phyloP scores from a whole-genome alignment of 2,329 filamentous ascomycete species.

The Pseudogymnoascus sp. region DNA sequence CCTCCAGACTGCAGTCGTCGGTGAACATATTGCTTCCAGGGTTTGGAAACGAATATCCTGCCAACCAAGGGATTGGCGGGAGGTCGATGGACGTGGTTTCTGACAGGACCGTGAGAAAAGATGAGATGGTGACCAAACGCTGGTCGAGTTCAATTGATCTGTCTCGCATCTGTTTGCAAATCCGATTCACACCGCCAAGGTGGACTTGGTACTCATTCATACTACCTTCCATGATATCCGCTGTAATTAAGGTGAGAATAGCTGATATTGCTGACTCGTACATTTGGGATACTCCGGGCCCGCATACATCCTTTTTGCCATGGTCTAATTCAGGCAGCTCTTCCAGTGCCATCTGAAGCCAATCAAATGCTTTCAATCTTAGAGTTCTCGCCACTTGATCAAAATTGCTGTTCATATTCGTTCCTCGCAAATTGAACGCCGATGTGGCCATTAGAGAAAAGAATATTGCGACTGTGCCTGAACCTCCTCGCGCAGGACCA shows the following conservation, averaged over 20 bases:
- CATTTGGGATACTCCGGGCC: background rate
- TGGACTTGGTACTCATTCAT: background rate
- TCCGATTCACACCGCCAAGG: background rate
- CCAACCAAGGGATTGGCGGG: background rate
- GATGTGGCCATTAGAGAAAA: background rate
- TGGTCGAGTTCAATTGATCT: background rate
- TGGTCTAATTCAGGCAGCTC: background rate
- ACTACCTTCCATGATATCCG: background rate
- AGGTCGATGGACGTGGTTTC: background rate
- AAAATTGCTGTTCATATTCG: background rate
- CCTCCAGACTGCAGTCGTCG: background rate
- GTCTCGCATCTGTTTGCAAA: background rate
- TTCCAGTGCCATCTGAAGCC: background rate
- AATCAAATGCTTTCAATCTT: background rate
- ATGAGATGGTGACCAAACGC: background rate
- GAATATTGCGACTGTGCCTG: background rate
- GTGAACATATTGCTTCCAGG: background rate
- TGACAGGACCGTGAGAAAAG: background rate
- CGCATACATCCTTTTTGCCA: background rate
- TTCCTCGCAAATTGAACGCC: background rate
- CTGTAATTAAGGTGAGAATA: background rate
- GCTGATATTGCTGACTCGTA: background rate
- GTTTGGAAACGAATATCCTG: background rate
- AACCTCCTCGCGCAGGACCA: background rate
- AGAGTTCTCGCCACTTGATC: background rate